Evolutionary conservation across 192 early-diverging fungal genomes (phyloP).

Genomic region (Podochytrium sp.): DNA sequence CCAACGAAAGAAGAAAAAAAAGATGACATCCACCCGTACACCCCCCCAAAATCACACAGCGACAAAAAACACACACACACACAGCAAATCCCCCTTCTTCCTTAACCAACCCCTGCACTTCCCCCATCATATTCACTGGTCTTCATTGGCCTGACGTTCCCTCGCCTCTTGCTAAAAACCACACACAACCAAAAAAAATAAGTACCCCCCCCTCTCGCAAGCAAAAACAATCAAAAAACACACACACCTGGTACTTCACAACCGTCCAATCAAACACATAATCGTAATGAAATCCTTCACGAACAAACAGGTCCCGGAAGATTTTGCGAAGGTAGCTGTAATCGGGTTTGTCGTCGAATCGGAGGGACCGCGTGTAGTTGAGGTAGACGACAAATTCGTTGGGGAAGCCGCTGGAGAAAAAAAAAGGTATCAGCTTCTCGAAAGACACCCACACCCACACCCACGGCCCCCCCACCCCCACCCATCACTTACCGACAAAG

Average conservation of each 20-base stretch:
- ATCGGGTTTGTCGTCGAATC: conserved; percentile 72
- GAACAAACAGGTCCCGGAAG: conserved; percentile 65
- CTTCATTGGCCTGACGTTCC: conserved; percentile 1
- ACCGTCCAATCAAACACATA: conserved; percentile 71
- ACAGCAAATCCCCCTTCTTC: background rate
- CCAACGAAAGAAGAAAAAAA: background rate
- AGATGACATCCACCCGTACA: background rate
- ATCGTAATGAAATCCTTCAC: conserved; percentile 67
- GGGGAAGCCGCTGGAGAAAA: conserved; percentile 55
- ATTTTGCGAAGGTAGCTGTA: conserved; percentile 68
- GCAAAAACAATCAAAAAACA: background rate
- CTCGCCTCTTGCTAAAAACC: conserved; percentile 4
- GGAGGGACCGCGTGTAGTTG: conserved; percentile 64
- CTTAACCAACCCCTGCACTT: background rate
- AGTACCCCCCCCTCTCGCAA: background rate
- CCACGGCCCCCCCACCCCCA: background rate
- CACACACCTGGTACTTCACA: conserved; percentile 31
- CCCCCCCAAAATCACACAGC: background rate
- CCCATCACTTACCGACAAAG: conserved; percentile 46
- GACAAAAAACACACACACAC: background rate
- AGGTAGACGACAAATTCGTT: conserved; percentile 68
- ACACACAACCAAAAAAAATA: background rate
- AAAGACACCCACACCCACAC: background rate
- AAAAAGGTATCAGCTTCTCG: background rate
- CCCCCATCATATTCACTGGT: background rate